Evolutionary conservation across 257 asterid genomes (phyloP).

Genomic region (Rubia yunnanensis): DNA sequence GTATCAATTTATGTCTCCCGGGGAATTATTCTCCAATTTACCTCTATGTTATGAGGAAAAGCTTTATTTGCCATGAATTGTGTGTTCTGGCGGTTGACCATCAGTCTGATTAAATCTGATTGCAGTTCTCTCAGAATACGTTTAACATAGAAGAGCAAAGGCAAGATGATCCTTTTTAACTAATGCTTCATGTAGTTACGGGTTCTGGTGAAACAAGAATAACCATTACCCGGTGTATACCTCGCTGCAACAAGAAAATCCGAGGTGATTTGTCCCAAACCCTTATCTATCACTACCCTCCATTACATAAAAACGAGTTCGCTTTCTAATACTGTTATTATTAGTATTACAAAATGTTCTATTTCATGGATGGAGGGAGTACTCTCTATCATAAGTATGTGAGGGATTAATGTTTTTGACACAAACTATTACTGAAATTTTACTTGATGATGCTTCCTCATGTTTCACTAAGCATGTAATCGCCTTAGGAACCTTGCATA

Average conservation of each 20-base stretch:
- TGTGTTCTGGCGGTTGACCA: neutral
- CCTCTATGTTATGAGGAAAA: constrained; percentile 90
- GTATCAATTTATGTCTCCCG: too few species aligned
- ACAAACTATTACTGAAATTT: too few species aligned
- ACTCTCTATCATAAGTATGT: neutral
- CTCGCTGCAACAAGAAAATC: constrained; percentile 83
- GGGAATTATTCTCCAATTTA: too few species aligned
- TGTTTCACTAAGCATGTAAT: neutral
- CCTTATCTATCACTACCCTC: neutral
- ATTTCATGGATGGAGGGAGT: too few species aligned
- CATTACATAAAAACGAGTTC: too few species aligned
- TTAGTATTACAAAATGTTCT: too few species aligned
- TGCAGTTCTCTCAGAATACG: constrained; percentile 71
- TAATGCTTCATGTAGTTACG: constrained; percentile 79
- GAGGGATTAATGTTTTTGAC: neutral
- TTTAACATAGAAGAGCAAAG: constrained; percentile 69
- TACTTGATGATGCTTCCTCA: neutral
- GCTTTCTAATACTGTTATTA: too few species aligned
- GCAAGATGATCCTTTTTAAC: constrained; percentile 58
- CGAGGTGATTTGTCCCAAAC: constrained; percentile 39
- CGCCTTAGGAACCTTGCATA: constrained; percentile 15
- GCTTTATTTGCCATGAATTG: constrained; percentile 27
- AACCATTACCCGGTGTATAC: constrained; percentile 85
- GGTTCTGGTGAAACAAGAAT: constrained; percentile 95
- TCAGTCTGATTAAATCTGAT: constrained; percentile 15